Percentiles rank a stretch among this genome's conserved stretches.
These are phyloP conservation scores for Colletotrichum karsti DNA, from an alignment of 2,329 filamentous ascomycete species.

Conservation along the genomic window DNA sequence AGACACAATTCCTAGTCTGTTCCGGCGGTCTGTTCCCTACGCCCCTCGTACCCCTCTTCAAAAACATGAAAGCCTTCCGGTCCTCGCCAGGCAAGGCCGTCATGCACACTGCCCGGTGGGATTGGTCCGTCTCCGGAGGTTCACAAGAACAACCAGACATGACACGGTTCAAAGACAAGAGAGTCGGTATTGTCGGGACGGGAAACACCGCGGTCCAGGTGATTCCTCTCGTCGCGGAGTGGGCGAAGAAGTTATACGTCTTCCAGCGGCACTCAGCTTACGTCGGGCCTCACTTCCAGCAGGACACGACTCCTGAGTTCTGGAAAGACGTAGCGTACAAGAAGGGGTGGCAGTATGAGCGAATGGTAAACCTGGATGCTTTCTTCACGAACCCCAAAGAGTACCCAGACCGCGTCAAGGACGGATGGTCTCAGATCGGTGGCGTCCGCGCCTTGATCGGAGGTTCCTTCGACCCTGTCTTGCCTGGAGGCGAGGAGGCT, in stretches of 20 bases:
- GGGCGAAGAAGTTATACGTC: conserved; percentile 59
- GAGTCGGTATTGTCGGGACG: conserved; percentile 57
- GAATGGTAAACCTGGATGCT: neutral
- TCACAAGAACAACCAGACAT: conserved; percentile 45
- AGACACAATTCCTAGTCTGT: conserved; percentile 46
- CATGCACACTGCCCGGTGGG: conserved; percentile 57
- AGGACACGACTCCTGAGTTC: conserved; percentile 46
- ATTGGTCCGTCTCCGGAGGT: conserved; percentile 51
- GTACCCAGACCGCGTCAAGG: neutral
- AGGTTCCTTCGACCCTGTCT: neutral
- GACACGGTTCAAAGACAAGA: conserved; percentile 53
- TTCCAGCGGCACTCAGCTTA: conserved; percentile 61
- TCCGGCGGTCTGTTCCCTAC: conserved; percentile 43
- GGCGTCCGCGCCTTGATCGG: neutral
- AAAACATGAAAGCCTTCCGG: conserved; percentile 40
- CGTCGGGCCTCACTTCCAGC: conserved; percentile 46
- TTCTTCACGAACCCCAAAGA: neutral
- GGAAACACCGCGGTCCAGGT: conserved; percentile 56
- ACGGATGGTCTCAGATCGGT: neutral
- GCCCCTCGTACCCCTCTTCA: conserved; percentile 45
- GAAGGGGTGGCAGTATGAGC: conserved; percentile 57
- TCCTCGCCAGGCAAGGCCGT: neutral
- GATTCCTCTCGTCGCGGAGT: conserved; percentile 52
- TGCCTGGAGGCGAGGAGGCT: neutral
- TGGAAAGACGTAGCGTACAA: conserved; percentile 43